Evolutionary conservation across 2,329 filamentous ascomycete genomes (phyloP), one percentile per base, ranked within the genome.

Genomic region (Aspergillus candidus): DNA sequence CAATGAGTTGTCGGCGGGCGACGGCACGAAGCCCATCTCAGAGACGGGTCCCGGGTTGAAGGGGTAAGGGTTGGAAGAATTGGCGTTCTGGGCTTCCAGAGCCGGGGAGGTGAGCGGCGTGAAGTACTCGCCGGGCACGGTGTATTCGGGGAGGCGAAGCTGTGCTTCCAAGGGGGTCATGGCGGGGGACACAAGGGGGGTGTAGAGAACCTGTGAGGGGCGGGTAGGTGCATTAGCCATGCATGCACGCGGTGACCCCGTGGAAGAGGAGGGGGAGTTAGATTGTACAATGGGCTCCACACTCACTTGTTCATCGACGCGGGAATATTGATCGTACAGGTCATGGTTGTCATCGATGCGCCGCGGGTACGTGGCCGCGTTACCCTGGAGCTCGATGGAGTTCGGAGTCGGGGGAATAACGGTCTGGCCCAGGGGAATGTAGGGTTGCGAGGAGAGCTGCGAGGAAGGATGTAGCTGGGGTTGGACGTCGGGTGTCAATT

Each of bases 31-130:
- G 1, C 63, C 65, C 35, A 67, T 66, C 38, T 70, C 68, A 3
- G 63, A 62, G 11, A 65, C 53, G 35, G 66, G 61, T 30, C 59
- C 55, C 8, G 58, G 57, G 32, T 64, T 61, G 39, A 66, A 66
- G 11, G 61, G 57, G 40, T 65, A 68, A 36, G 58, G 53, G 49
- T 63, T 61, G 22, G 57, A 50, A 46, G 57, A 50, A 46, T 61
- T 62, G 46, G 65, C 46, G 35, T 65, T 65, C 41, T 71, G 70
- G 7, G 72, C 71, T 56, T 74, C 70, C 22, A 75, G 62, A n/a
- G 72, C 72, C 3, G 72, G 72, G 8, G 72, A 75, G 2, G 71
- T 74, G 30, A 75, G 61, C 17, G 72, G 72, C 17, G 70, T 75
- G 49, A 75, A 73, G 52, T 72, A 71, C 54, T 74, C 72, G 38